Base-by-base conservation (phyloP, 2,329 filamentous ascomycete species). In the Aspergillus fumigatus region DNA sequence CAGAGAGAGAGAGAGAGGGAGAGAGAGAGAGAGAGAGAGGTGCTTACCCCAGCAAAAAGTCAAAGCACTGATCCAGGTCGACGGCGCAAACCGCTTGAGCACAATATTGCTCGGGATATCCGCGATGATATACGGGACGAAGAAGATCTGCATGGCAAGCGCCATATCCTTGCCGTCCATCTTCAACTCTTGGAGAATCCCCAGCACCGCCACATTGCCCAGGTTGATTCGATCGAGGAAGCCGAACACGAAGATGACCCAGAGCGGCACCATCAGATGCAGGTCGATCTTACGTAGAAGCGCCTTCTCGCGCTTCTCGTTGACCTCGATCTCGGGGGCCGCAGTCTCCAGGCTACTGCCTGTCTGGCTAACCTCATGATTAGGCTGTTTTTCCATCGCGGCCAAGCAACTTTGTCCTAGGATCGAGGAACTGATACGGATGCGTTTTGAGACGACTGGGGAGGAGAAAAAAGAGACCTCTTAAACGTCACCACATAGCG, bases 91-190 rank as follows among this genome's bases (percentile, higher is more conserved):
- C 51, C 59, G 59, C 48, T 62, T 67, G 8, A 70, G 56, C 8
- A 68, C 50, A 38, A 69, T 66, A 52, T 70, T 70, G 29, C 61
- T 66, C 4, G 68, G 67, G 23, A 70, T 62, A 32, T 69, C 68
- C 4, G 64, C 49, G 17, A 68, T 38, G 40, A 70, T 63, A 50
- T 70, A 70, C 6, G 66, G 63, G 10, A 68, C 59, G 53, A 69
- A 70, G 59, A 69, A 68, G 5, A 66, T 65, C 9, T 45, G 41
- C 41, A 45, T 45, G 14, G n/a, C 41, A 4, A 45, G 41, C 41
- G 41, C 41, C 41, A 45, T 45, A 23, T 45, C 41, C 2, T 45
- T 45, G 14, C 65, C 67, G 2, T 49, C 27, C 26, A 66, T 56
- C 8, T 63, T 49, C 25, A 67, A 54, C 26, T 66, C 64, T 17